These are phyloP conservation scores for Sporisorium scitamineum DNA, from an alignment of 1,284 basidiomycete species.

Conservation along the genomic window DNA sequence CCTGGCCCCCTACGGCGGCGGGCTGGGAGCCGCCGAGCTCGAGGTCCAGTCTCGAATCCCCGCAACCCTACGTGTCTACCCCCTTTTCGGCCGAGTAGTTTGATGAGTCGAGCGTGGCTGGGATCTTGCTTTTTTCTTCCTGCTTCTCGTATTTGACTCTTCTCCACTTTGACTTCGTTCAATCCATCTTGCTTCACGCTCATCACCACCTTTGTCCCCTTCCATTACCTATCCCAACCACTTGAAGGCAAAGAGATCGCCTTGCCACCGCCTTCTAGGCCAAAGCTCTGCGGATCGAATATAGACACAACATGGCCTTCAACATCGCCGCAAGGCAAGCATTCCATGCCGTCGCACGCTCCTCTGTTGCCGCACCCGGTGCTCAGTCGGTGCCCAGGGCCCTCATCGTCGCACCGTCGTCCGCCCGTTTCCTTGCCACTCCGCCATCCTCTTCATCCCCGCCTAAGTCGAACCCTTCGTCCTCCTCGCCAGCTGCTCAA, in stretches of 20 bases:
- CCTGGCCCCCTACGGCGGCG: no score
- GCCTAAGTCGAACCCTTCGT: background rate
- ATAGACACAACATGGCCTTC: conserved; percentile 23
- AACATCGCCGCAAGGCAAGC: conserved; percentile 35
- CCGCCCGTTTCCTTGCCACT: conserved; percentile 39
- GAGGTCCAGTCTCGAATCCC: no score
- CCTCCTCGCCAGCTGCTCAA: background rate
- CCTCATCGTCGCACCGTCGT: conserved; percentile 4
- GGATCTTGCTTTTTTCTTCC: background rate
- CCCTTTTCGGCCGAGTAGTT: no score
- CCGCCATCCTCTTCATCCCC: conserved; percentile 15
- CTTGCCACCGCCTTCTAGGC: no score
- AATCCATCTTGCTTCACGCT: conserved; percentile 4
- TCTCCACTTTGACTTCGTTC: conserved; percentile 10
- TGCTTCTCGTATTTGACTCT: background rate
- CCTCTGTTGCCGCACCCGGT: conserved; percentile 5
- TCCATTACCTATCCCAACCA: background rate
- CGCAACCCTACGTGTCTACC: no score
- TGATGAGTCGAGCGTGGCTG: no score
- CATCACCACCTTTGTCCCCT: background rate
- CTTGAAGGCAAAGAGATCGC: background rate
- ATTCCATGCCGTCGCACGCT: conserved; percentile 18
- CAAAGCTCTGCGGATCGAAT: no score
- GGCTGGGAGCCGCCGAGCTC: no score
- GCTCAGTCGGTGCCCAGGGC: conserved; percentile 2